Evolutionary conservation across 140 eudicot genomes (phyloP).

Genomic region (Eryngium alpinum): DNA sequence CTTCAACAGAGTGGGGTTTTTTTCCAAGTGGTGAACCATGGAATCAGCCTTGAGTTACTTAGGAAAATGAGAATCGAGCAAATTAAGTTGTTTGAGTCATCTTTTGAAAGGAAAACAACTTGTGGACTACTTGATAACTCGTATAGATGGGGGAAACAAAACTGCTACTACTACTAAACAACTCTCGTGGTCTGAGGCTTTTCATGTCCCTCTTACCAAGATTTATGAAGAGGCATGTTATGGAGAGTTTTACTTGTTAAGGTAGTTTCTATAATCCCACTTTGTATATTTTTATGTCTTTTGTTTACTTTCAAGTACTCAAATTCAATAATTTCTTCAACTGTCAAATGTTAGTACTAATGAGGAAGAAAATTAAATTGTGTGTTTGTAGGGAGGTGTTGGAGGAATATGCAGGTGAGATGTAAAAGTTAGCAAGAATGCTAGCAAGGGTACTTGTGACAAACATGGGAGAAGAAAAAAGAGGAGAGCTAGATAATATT

Average conservation of each 20-base stretch:
- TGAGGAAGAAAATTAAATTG: background rate
- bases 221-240: conserved; percentile 37
- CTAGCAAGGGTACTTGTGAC: conserved; percentile 36
- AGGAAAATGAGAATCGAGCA: conserved; percentile 53
- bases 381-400: conserved; percentile 44
- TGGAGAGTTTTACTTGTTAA: conserved; percentile 40
- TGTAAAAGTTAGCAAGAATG: conserved; percentile 52
- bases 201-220: conserved; percentile 60
- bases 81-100: conserved; percentile 40
- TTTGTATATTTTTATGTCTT: background rate
- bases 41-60: conserved; percentile 37
- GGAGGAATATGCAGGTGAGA: conserved; percentile 50
- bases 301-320: background rate
- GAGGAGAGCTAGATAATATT: conserved; percentile 33
- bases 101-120: conserved; percentile 37
- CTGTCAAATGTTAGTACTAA: background rate
- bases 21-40: conserved; percentile 65
- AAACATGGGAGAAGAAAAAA: conserved; percentile 33
- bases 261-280: conserved; percentile 19
- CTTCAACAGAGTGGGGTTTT: conserved; percentile 73
- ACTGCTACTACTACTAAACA: conserved; percentile 47
- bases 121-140: conserved; percentile 55
- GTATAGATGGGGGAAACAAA: conserved; percentile 59
- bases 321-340: background rate
- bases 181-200: conserved; percentile 69